Evolutionary conservation across 345 rosid genomes (phyloP).

Genomic region (Pugionium cornutum): DNA sequence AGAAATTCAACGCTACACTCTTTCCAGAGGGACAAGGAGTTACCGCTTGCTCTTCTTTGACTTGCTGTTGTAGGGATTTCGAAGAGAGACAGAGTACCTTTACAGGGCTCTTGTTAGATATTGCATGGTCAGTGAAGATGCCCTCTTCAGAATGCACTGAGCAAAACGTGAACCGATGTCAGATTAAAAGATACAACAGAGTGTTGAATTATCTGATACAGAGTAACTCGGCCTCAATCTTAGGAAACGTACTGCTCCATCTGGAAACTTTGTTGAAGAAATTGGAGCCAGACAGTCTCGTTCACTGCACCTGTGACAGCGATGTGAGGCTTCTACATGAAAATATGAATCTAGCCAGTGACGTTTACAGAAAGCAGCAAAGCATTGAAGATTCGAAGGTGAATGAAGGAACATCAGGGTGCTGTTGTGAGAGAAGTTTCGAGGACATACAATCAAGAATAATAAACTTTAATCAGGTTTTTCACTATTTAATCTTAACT

Average conservation of each 20-base stretch:
- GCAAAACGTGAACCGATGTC: slow-evolving; percentile 46
- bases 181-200: slow-evolving; percentile 64
- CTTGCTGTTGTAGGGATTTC: slow-evolving; percentile 49
- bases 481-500: slow-evolving; percentile 17
- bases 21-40: slow-evolving; percentile 41
- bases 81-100: slow-evolving; percentile 48
- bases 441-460: slow-evolving; percentile 41
- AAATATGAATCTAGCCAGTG: slow-evolving; percentile 50
- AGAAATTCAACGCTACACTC: slow-evolving; percentile 52
- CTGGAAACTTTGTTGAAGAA: slow-evolving; percentile 51
- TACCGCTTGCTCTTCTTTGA: slow-evolving; percentile 28
- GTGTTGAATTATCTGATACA: slow-evolving; percentile 60
- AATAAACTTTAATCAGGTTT: slow-evolving; percentile 52
- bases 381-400: slow-evolving; percentile 27
- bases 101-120: slow-evolving; percentile 71
- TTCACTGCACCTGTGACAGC: slow-evolving; percentile 42
- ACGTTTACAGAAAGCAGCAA: slow-evolving; percentile 39
- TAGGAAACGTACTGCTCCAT: slow-evolving; percentile 57
- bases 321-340: slow-evolving; percentile 49
- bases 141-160: slow-evolving; percentile 58
- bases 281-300: slow-evolving; percentile 35
- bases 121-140: slow-evolving; percentile 81
- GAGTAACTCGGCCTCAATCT: slow-evolving; percentile 52
- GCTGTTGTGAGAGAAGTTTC: slow-evolving; percentile 42
- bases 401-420: slow-evolving; percentile 36